phyloP scores from a whole-genome alignment of 441 rosid genomes.

The Iberis amara region DNA sequence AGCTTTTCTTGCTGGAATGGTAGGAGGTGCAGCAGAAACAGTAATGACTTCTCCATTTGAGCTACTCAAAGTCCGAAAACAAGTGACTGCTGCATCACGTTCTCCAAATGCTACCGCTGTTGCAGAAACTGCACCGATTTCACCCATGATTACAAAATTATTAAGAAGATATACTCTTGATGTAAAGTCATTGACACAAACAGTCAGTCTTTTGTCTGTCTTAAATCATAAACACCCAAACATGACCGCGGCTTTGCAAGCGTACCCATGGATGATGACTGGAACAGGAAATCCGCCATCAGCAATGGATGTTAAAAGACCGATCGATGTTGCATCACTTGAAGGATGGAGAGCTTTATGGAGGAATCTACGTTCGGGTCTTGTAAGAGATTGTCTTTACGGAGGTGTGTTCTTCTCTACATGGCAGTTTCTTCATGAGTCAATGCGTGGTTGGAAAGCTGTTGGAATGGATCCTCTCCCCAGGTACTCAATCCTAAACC shows the following conservation, averaged over 20 bases:
- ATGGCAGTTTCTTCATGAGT: slow-evolving; percentile 74
- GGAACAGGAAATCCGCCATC: slow-evolving; percentile 89
- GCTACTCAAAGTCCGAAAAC: slow-evolving; percentile 68
- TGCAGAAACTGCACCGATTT: slow-evolving; percentile 31
- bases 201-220: slow-evolving; percentile 63
- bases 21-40: slow-evolving; percentile 72
- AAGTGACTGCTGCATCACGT: slow-evolving; percentile 66
- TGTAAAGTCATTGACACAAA: slow-evolving; percentile 50
- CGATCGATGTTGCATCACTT: slow-evolving; percentile 53
- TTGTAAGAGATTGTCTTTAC: slow-evolving; percentile 64
- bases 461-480: slow-evolving; percentile 78
- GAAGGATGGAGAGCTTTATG: slow-evolving; percentile 79
- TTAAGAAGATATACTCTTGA: slow-evolving; percentile 61
- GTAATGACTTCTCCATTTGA: slow-evolving; percentile 71
- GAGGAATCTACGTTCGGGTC: slow-evolving; percentile 71
- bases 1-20: slow-evolving; percentile 74
- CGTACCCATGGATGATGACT: slow-evolving; percentile 90
- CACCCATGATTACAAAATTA: slow-evolving; percentile 45
- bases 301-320: slow-evolving; percentile 57
- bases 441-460: slow-evolving; percentile 82
- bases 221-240: slow-evolving; percentile 60
- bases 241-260: slow-evolving; percentile 57
- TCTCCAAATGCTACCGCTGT: slow-evolving; percentile 34
- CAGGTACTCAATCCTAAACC: slow-evolving; percentile 39
- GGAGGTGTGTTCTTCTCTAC: slow-evolving; percentile 77